A percentile compares a stretch with the other conserved stretches of the same genome.
These are phyloP conservation scores for Breynia disticha DNA, from an alignment of 441 rosid species.

Conservation along the genomic window DNA sequence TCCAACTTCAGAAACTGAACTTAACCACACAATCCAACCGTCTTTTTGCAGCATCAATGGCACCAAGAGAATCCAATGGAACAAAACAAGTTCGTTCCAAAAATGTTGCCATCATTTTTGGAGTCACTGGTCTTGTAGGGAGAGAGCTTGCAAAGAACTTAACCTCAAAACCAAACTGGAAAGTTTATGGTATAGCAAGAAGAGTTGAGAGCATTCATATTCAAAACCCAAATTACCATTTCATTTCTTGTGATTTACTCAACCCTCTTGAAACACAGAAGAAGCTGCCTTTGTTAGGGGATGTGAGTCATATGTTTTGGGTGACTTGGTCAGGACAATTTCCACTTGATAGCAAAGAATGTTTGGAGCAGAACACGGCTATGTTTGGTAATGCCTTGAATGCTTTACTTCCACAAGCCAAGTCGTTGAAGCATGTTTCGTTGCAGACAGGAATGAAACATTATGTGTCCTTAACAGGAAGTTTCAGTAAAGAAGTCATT, in stretches of 20 bases:
- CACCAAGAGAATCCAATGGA: slow-evolving; percentile 7
- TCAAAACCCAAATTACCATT: slow-evolving; percentile 33
- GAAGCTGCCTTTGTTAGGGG: slow-evolving; percentile 29
- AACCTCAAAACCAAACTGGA: slow-evolving; percentile 37
- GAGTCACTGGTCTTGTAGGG: slow-evolving; percentile 58
- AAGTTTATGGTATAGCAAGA: slow-evolving; percentile 54
- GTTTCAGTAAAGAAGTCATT: slow-evolving; percentile 14
- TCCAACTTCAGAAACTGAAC: not conserved
- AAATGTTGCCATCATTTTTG: slow-evolving; percentile 45
- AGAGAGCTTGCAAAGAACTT: slow-evolving; percentile 37
- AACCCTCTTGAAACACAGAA: slow-evolving; percentile 42
- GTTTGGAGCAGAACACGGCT: slow-evolving; percentile 56
- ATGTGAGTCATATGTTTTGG: slow-evolving; percentile 73
- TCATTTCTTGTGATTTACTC: slow-evolving; percentile 72
- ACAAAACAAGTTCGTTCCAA: slow-evolving; percentile 5
- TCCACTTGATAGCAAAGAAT: slow-evolving; percentile 43
- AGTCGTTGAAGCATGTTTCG: slow-evolving; percentile 54
- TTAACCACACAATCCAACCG: not conserved
- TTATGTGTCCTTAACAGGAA: slow-evolving; percentile 39
- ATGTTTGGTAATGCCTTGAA: slow-evolving; percentile 69
- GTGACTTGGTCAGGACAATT: slow-evolving; percentile 67
- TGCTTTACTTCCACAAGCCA: slow-evolving; percentile 43
- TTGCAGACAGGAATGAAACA: slow-evolving; percentile 89
- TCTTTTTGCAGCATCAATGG: slow-evolving; percentile 16
- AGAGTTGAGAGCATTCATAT: slow-evolving; percentile 27